Evolutionary conservation across 2,329 filamentous ascomycete species (phyloP).

Genomic region (Claviceps pusilla): DNA sequence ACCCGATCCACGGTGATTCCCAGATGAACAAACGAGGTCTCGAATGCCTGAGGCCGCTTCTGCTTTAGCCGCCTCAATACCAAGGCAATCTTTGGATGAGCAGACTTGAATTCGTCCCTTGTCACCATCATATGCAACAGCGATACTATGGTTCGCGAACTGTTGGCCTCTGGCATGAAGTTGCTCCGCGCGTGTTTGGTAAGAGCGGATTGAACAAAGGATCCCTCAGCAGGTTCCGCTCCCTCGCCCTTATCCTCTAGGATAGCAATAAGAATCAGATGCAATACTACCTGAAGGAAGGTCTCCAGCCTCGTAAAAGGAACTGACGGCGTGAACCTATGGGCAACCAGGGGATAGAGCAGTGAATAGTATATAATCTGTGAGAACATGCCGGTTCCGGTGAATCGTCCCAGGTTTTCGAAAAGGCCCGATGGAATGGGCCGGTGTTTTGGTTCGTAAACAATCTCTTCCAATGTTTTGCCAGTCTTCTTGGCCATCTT

Average conservation of each 20-base stretch:
- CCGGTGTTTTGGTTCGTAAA: slow-evolving; percentile 76
- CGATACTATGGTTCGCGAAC: slow-evolving; percentile 47
- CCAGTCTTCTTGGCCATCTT: slow-evolving; percentile 79
- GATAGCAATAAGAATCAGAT: slow-evolving; percentile 73
- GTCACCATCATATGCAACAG: slow-evolving; percentile 46
- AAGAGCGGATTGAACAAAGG: slow-evolving; percentile 61
- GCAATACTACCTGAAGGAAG: slow-evolving; percentile 80
- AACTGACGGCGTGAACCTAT: slow-evolving; percentile 55
- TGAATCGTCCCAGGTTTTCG: slow-evolving; percentile 61
- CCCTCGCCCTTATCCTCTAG: slow-evolving; percentile 60
- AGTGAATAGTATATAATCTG: slow-evolving; percentile 84
- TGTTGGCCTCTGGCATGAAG: slow-evolving; percentile 40
- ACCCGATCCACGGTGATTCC: slow-evolving; percentile 62
- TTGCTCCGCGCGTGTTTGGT: slow-evolving; percentile 47
- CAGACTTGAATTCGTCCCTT: slow-evolving; percentile 65
- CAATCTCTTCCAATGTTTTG: slow-evolving; percentile 65
- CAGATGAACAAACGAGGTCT: slow-evolving; percentile 46
- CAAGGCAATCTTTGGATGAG: slow-evolving; percentile 68
- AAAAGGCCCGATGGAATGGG: slow-evolving; percentile 67
- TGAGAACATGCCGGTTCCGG: slow-evolving; percentile 68
- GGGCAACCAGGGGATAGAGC: slow-evolving; percentile 60
- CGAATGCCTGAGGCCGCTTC: slow-evolving; percentile 61
- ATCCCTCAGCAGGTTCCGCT: slow-evolving; percentile 36
- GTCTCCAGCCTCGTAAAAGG: slow-evolving; percentile 74
- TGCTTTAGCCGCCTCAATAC: slow-evolving; percentile 76